Base-by-base conservation (phyloP, 1,139 yeast species). In the Yamadazyma trypodendri region DNA sequence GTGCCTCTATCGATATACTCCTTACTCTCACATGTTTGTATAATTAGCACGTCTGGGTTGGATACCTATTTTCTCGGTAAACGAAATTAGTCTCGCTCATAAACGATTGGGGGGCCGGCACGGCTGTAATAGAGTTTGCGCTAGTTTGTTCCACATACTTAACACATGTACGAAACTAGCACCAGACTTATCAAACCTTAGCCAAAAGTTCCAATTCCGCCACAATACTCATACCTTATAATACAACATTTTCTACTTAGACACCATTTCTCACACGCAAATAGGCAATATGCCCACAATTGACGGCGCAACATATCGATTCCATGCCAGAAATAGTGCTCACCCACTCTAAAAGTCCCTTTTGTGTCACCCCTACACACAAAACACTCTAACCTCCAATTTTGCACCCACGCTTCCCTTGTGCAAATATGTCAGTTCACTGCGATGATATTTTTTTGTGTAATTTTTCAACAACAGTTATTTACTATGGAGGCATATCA, bases 401-500 rank as follows among this genome's bases (percentile, higher is more conserved):
- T n/a, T n/a, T n/a, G n/a, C n/a, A n/a, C n/a, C n/a, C n/a, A n/a
- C n/a, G n/a, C n/a, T n/a, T n/a, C n/a, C n/a, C n/a, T n/a, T n/a
- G n/a, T n/a, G n/a, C n/a, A n/a, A n/a, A n/a, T n/a, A n/a, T n/a
- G n/a, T n/a, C n/a, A n/a, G n/a, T n/a, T n/a, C n/a, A n/a, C n/a
- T n/a, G 35, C 35, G 35, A 32, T 32, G 35, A 18, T 17, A 17
- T 18, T 28, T 28, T 14, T 28, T 28, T 28, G 12, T 28, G 20
- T n/a, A 32, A 32, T 32, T 32, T 32, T 32, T 32, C 35, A 32
- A 24, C 35, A 32, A 24, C 28, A 22, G 12, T 7, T 18, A 24
- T 18, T 7, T 8, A 23, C 20, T 4, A 88, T 90, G 97, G 90
- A 89, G 54, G 84, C 86, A 13, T 87, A 84, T 60, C 81, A 83